phyloP scores from a whole-genome alignment of 2,329 filamentous ascomycete species.

The Rugonectria rugulosa region DNA sequence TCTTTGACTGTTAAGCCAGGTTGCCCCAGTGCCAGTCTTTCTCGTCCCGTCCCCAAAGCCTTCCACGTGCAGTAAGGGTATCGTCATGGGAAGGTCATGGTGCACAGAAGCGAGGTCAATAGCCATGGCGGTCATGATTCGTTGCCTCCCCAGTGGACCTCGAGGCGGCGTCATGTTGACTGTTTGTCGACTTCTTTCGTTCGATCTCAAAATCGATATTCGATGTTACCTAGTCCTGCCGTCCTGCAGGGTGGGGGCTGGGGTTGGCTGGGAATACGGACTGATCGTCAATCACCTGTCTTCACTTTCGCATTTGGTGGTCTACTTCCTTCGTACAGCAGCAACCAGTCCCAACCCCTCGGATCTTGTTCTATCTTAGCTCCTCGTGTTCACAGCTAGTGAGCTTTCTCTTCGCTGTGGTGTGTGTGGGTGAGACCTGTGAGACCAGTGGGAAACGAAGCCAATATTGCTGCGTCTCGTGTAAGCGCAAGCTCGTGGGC shows the following conservation, averaged over 20 bases:
- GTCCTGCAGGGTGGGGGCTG: not conserved
- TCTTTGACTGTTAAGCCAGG: conserved; percentile 1
- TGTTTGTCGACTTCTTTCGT: not conserved
- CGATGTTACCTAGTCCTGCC: not conserved
- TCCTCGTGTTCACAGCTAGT: conserved; percentile 11
- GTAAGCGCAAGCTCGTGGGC: too few species aligned
- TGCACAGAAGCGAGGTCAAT: conserved; percentile 5
- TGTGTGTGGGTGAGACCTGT: conserved; percentile 2
- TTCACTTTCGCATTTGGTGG: too few species aligned
- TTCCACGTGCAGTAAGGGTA: conserved; percentile 3
- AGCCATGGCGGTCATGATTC: not conserved
- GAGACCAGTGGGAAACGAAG: not conserved
- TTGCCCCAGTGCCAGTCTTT: conserved; percentile 15
- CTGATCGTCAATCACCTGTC: not conserved
- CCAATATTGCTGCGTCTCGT: not conserved
- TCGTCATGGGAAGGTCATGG: conserved; percentile 19
- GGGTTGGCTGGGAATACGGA: not conserved
- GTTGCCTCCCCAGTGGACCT: not conserved
- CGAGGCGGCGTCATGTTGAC: not conserved
- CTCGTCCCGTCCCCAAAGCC: conserved; percentile 1
- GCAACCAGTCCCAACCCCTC: conserved; percentile 1
- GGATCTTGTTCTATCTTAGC: not conserved
- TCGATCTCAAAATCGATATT: not conserved
- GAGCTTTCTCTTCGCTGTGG: not conserved
- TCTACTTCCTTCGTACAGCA: too few species aligned